phyloP scores from a whole-genome alignment of 1,284 basidiomycete species.

The Fistulina hepatica region DNA sequence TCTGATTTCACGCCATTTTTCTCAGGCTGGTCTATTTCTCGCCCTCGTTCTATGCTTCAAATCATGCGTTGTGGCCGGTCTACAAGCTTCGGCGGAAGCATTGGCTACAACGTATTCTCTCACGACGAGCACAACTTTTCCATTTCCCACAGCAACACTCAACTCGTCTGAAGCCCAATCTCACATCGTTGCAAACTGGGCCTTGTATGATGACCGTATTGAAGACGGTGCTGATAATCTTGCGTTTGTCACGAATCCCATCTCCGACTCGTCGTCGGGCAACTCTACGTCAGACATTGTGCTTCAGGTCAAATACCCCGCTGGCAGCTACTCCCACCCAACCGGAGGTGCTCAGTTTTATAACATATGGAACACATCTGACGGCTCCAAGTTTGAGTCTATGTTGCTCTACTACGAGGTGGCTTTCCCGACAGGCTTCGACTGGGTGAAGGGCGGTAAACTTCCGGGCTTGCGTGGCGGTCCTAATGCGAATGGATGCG shows the following conservation, averaged over 20 bases:
- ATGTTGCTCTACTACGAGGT: conserved; percentile 65
- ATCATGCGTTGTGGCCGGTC: too few species aligned
- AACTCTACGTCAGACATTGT: conserved; percentile 31
- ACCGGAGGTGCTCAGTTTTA: conserved; percentile 57
- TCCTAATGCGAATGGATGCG: conserved; percentile 44
- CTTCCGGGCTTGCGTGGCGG: conserved; percentile 64
- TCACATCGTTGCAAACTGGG: conserved; percentile 50
- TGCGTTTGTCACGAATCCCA: conserved; percentile 56
- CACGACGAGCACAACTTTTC: conserved; percentile 41
- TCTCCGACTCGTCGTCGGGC: conserved; percentile 36
- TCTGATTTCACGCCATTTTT: too few species aligned
- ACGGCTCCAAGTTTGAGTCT: conserved; percentile 42
- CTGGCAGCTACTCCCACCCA: conserved; percentile 46
- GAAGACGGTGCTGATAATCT: conserved; percentile 46
- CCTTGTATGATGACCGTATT: conserved; percentile 46
- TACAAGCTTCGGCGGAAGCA: neutral
- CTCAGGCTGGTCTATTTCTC: too few species aligned
- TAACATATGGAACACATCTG: conserved; percentile 50
- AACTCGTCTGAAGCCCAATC: conserved; percentile 36
- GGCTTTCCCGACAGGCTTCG: conserved; percentile 51
- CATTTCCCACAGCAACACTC: conserved; percentile 58
- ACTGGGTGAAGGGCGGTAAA: conserved; percentile 68
- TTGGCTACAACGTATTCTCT: neutral
- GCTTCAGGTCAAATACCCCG: conserved; percentile 53
- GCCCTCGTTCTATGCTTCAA: neutral